Percentiles rank a stretch among this genome's conserved stretches.
Evolutionary conservation across 805 yeast species (phyloP).

Genomic region (Metschnikowia lachancei): DNA sequence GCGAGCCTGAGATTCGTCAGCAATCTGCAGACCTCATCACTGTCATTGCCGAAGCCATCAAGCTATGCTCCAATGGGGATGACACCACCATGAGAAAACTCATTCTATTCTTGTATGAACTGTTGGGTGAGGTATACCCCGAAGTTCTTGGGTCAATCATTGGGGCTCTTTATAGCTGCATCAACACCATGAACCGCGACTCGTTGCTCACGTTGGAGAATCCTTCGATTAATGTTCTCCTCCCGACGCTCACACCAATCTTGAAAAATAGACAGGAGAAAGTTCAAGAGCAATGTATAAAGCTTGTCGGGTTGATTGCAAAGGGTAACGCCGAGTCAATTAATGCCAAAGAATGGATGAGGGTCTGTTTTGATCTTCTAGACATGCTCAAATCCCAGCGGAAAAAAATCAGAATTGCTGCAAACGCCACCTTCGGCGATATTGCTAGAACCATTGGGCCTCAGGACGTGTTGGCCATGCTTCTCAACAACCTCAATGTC

Average conservation of each 20-base stretch:
- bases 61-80: conserved; percentile 54
- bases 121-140: conserved; percentile 91
- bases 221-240: conserved; percentile 78
- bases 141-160: conserved; percentile 87
- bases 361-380: conserved; percentile 84
- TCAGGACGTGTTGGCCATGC: conserved; percentile 82
- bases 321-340: conserved; percentile 74
- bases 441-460: conserved; percentile 95
- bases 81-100: conserved; percentile 61
- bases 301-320: conserved; percentile 79
- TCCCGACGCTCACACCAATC: conserved; percentile 90
- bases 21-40: conserved; percentile 80
- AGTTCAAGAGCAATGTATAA: conserved; percentile 82
- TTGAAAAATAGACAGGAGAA: conserved; percentile 84
- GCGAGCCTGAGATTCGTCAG: conserved; percentile 68
- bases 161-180: conserved; percentile 63
- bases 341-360: conserved; percentile 95
- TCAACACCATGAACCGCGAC: conserved; percentile 56
- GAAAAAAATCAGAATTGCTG: conserved; percentile 74
- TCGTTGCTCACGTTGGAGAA: conserved; percentile 48
- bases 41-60: conserved; percentile 62
- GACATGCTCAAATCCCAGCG: conserved; percentile 83
- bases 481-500: conserved; percentile 79
- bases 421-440: conserved; percentile 86
- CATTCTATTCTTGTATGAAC: conserved; percentile 78